A percentile compares a stretch with the other conserved stretches of the same genome.
phyloP scores from a whole-genome alignment of 345 rosid species.

The Leavenworthia alabamica region DNA sequence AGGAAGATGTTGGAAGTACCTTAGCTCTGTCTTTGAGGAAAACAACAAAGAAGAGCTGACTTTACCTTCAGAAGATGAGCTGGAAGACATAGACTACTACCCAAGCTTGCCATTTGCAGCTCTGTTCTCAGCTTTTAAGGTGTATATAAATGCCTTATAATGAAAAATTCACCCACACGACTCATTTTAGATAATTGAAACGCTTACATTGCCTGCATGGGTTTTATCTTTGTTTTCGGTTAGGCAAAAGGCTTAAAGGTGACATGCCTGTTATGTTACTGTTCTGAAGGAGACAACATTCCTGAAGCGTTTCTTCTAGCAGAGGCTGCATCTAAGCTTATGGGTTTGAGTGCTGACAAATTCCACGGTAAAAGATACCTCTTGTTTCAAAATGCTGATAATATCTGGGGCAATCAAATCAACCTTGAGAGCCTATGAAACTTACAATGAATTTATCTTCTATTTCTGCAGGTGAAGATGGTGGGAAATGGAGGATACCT shows the following conservation, averaged over 20 bases:
- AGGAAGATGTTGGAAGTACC: constrained; percentile 80
- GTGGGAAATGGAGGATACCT: constrained; percentile 57
- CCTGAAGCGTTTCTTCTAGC: constrained; percentile 72
- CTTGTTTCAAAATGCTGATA: neutral
- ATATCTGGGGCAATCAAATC: neutral
- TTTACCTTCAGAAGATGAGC: constrained; percentile 68
- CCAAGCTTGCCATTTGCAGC: constrained; percentile 96
- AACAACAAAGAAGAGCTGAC: constrained; percentile 27
- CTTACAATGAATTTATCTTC: neutral
- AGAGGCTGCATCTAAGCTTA: constrained; percentile 58
- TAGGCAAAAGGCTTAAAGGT: constrained; percentile 83
- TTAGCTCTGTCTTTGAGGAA: constrained; percentile 57
- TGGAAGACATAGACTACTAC: constrained; percentile 76
- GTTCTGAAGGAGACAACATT: constrained; percentile 94
- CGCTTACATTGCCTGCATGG: neutral
- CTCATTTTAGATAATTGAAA: neutral
- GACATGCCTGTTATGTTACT: constrained; percentile 80
- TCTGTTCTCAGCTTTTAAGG: constrained; percentile 85
- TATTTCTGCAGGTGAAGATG: constrained; percentile 46
- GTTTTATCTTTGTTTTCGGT: constrained; percentile 16
- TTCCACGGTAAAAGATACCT: constrained; percentile 39
- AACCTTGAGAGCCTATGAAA: neutral
- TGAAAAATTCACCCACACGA: neutral
- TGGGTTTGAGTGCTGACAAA: constrained; percentile 35
- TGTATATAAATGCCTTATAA: constrained; percentile 30